Conservation (phyloP, 2,329 filamentous ascomycete genomes). For the Rosellinia necatrix region DNA sequence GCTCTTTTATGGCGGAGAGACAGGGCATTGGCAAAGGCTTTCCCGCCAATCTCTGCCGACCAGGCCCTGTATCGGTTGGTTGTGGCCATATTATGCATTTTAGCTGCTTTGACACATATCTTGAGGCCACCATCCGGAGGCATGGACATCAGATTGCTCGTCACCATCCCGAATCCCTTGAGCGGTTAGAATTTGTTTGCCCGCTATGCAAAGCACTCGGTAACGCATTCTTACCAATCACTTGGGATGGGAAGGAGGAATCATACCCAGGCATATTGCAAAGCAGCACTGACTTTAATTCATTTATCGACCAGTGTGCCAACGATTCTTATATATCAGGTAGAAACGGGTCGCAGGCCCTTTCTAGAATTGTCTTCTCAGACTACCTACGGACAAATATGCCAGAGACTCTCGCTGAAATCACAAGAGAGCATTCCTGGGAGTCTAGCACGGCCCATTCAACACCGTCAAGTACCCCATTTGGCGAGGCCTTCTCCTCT, state of each 20-base stretch:
- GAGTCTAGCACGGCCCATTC: conserved; percentile 42
- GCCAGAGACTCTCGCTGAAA: conserved; percentile 47
- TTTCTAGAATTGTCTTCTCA: conserved; percentile 45
- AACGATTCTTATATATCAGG: conserved; percentile 30
- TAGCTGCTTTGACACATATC: conserved; percentile 90
- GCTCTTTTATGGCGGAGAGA: conserved; percentile 72
- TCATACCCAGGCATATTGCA: conserved; percentile 76
- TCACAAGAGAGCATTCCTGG: conserved; percentile 48
- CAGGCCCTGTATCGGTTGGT: conserved; percentile 83
- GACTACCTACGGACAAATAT: conserved; percentile 46
- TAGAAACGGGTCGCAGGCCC: conserved; percentile 35
- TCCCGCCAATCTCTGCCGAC: conserved; percentile 65
- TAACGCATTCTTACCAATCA: conserved; percentile 90
- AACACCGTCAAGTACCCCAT: conserved; percentile 46
- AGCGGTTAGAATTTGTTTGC: conserved; percentile 88
- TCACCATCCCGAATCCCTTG: conserved; percentile 84
- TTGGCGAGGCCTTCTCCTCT: conserved; percentile 50
- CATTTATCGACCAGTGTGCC: conserved; percentile 69
- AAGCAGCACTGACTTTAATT: conserved; percentile 62
- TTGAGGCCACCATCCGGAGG: conserved; percentile 78
- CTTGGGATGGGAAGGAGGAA: conserved; percentile 93
- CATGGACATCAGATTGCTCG: conserved; percentile 92
- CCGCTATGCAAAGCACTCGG: conserved; percentile 95
- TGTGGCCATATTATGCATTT: conserved; percentile 99
- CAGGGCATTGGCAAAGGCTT: conserved; percentile 91